Conservation (phyloP, 768 basidiomycete species). For the Lentinula detonsa region DNA sequence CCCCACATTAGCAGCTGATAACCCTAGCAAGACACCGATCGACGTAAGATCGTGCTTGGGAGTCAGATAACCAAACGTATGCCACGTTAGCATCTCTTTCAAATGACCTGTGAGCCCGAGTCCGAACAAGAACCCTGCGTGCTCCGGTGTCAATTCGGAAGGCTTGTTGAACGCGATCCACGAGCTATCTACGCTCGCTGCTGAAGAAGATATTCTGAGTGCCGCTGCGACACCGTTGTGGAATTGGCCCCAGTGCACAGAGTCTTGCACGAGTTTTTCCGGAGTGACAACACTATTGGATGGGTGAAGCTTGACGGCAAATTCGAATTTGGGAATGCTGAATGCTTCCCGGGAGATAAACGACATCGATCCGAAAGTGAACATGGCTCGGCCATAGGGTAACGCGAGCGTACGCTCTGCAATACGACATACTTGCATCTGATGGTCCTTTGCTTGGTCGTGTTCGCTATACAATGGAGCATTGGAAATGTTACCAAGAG, state of each 20-base stretch:
- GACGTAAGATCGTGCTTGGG: conserved; percentile 96
- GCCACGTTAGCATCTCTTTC: conserved; percentile 86
- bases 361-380: conserved; percentile 80
- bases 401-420: conserved; percentile 87
- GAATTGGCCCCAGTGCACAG: conserved; percentile 90
- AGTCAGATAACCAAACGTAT: conserved; percentile 91
- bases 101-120: conserved; percentile 91
- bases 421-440: conserved; percentile 71
- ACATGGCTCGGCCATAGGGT: conserved; percentile 86
- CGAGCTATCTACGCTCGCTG: conserved; percentile 77
- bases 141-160: conserved; percentile 81
- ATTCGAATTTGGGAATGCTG: conserved; percentile 74
- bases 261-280: conserved; percentile 71
- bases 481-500: background rate
- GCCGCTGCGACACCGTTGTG: conserved; percentile 96
- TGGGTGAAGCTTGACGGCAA: conserved; percentile 67
- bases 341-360: conserved; percentile 76
- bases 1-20: conserved; percentile 86
- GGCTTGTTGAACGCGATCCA: conserved; percentile 98
- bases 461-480: conserved; percentile 55
- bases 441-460: conserved; percentile 82
- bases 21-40: conserved; percentile 88
- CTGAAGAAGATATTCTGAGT: conserved; percentile 73
- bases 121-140: conserved; percentile 94
- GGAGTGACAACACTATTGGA: conserved; percentile 57